Evolutionary conservation across 108 stramenopile species (phyloP), one percentile per base, ranked within the genome.

Genomic region (Nitzschia sp.): DNA sequence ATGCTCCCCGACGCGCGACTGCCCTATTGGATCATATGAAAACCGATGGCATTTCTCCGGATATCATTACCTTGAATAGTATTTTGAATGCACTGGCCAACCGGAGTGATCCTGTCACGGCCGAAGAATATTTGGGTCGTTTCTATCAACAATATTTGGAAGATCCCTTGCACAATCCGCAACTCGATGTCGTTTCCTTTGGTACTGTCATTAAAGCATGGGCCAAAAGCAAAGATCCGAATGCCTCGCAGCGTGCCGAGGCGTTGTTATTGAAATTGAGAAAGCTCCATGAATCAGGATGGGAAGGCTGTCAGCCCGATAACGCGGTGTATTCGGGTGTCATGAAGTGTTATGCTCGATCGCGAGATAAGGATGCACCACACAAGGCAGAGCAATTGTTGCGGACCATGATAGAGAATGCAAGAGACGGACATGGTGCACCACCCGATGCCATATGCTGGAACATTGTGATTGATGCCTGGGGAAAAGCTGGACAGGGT

Each of bases 391-490:
- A 76, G 51, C n/a, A 55, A 9, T 25, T 76, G 5, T 57, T 76
- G 39, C 59, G 75, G 25, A 57, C 48, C 5, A 42, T 76, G 62
- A 68, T 65, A 59, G 22, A 29, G 14, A 48, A 50, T 38, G 54
- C 43, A n/a, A 26, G 20, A 19, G 68, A 44, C 3, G 62, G 62
- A 25, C 24, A 21, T 10, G 38, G 54, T 40, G 41, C 74, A 55
- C 34, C 8, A 17, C 79, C 79, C 2, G 72, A 69, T 40, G 48
- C 73, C 0, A 41, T 66, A 2, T 63, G 61, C 21, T 80, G 69
- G 71, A 80, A 80, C 43, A 73, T 69, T 29, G 81, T 72, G 38
- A 86, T 88, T 42, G 70, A 83, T 44, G 81, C 80, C 24, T 89
- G 85, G 83, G 71, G 57, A 2, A 76, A 72, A 56, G 82, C 74